Evolutionary conservation across 164 flowering plant genomes (phyloP), one percentile per base, ranked within the genome.

Genomic region (Vitis rupestris): DNA sequence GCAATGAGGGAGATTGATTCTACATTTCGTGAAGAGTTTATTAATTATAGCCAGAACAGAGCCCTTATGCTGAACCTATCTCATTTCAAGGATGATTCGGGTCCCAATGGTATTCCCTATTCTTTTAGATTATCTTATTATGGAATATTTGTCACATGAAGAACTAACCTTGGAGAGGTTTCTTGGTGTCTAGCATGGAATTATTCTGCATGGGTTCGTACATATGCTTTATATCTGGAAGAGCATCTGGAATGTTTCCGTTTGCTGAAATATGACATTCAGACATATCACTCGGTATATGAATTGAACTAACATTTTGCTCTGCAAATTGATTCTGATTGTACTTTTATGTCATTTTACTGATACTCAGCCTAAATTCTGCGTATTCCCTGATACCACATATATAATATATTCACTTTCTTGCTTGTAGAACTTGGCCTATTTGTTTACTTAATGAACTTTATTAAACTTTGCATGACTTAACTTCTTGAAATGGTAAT

Each of bases 151-250:
- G 50, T 29, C 27, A 23, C 27, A 23, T 23, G 27, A 23, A 2
- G 27, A 23, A 23, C 27, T 23, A 23, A 23, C 27, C 55, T 23
- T 57, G 58, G 50, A 16, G 9, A 15, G 13, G 7, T 50, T 59
- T 55, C 50, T 61, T 70, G 71, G 55, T 75, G 61, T 75, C 31
- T 49, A 86, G 91, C 89, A 75, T 84, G 89, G 87, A 84, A 84
- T 58, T 84, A 76, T 73, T 87, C 89, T 70, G 72, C 83, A 14
- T 87, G 91, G 91, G 81, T 86, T 64, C 91, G 91, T 47, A 37
- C 66, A 5, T 87, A 85, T 74, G 85, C 91, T 47, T 65, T 86
- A 54, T 87, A 74, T 74, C 69, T 87, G 9, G 89, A 87, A 74
- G 91, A 87, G 78, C 67, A 80, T 12, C 65, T 87, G 65, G 87